phyloP scores from a whole-genome alignment of 352 stramenopile genomes.

The Phytopythium montanum region DNA sequence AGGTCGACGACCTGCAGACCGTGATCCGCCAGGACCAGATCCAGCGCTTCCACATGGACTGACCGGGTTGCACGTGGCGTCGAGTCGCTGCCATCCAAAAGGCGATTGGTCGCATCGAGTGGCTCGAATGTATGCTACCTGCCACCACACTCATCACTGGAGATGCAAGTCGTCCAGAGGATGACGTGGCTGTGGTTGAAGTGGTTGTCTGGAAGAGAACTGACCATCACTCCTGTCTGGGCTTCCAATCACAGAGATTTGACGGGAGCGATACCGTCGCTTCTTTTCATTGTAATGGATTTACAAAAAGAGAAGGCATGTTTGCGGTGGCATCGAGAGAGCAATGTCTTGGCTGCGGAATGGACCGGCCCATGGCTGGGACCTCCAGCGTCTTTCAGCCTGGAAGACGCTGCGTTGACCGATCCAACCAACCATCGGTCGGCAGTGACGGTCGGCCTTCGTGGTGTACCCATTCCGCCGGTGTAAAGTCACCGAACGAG shows the following conservation, averaged over 20 bases:
- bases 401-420: no score
- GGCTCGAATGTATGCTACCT: no score
- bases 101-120: not conserved
- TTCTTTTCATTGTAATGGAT: not conserved
- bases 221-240: conserved; percentile 4
- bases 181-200: not conserved
- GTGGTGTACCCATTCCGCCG: not conserved
- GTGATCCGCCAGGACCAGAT: conserved; percentile 46
- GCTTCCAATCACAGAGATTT: conserved; percentile 7
- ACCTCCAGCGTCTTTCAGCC: no score
- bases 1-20: conserved; percentile 67
- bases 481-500: not conserved
- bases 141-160: no score
- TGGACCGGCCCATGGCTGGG: no score
- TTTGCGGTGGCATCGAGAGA: not conserved
- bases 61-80: not conserved
- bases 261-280: not conserved
- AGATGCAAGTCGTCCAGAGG: no score
- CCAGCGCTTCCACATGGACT: conserved; percentile 58
- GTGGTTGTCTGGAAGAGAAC: not conserved
- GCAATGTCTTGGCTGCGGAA: not conserved
- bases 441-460: no score
- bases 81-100: not conserved
- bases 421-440: no score
- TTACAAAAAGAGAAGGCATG: not conserved